Conservation (phyloP, 2,329 filamentous ascomycete species). For the Phialophora verrucosa region DNA sequence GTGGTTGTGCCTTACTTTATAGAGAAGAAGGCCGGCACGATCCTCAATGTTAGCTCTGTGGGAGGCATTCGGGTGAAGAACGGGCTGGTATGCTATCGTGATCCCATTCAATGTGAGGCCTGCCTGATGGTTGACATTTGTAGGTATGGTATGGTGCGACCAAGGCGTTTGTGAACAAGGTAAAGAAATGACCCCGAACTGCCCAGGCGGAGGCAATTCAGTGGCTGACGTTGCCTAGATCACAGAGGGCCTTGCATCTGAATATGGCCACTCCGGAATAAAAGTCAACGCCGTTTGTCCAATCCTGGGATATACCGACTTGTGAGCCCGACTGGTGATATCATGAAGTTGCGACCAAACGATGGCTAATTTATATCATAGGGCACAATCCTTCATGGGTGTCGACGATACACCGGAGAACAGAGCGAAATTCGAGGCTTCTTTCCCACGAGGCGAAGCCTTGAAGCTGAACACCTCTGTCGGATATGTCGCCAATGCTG, state of each 20-base stretch:
- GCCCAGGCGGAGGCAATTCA: too few relatives aligned
- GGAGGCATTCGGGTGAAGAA: slow-evolving; percentile 34
- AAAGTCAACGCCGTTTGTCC: slow-evolving; percentile 27
- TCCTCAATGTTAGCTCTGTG: slow-evolving; percentile 33
- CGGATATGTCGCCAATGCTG: slow-evolving; percentile 42
- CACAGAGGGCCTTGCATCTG: slow-evolving; percentile 28
- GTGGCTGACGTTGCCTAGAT: slow-evolving; percentile 6
- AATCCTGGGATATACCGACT: slow-evolving; percentile 26
- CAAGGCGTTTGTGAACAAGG: slow-evolving; percentile 32
- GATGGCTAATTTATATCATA: slow-evolving; percentile 8
- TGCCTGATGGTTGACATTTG: not conserved
- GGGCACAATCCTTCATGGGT: slow-evolving; percentile 27
- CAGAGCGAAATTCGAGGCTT: slow-evolving; percentile 24
- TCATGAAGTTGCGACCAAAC: not conserved
- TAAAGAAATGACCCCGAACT: not conserved
- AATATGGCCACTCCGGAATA: slow-evolving; percentile 29
- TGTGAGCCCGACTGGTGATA: slow-evolving; percentile 8
- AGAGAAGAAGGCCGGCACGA: slow-evolving; percentile 30
- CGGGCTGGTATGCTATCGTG: slow-evolving; percentile 21
- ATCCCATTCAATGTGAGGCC: not conserved
- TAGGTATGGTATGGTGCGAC: slow-evolving; percentile 35
- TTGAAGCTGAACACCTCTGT: slow-evolving; percentile 21
- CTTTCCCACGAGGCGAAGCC: slow-evolving; percentile 25
- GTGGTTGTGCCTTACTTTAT: slow-evolving; percentile 43
- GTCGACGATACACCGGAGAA: slow-evolving; percentile 28